Conservation (phyloP, 345 rosid species). For the Chamaenerion angustifolium region DNA sequence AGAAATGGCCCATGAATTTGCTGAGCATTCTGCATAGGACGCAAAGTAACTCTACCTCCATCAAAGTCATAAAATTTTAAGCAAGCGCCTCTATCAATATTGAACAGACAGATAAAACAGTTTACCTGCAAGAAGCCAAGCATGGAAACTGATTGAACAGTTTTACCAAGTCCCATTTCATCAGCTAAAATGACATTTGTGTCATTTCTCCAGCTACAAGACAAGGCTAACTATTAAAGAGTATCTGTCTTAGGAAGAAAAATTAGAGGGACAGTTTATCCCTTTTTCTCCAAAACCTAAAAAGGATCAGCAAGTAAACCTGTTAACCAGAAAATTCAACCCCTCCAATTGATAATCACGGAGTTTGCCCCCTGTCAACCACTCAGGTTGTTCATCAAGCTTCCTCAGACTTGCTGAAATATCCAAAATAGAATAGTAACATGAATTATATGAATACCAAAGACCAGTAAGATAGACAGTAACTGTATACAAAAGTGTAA, state of each 20-base stretch:
- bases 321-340: conserved; percentile 91
- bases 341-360: conserved; percentile 99
- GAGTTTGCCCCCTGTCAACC: conserved; percentile 92
- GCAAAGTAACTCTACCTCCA: not conserved
- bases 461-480: not conserved
- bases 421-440: conserved; percentile 1
- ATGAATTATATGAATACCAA: not conserved
- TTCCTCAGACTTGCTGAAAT: conserved; percentile 64
- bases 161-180: conserved; percentile 99
- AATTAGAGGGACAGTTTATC: not conserved
- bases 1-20: conserved; percentile 97
- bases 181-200: conserved; percentile 99
- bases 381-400: conserved; percentile 98
- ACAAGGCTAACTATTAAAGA: conserved; percentile 1
- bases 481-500: not conserved
- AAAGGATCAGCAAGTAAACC: conserved; percentile 32
- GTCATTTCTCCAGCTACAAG: conserved; percentile 89
- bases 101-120: conserved; percentile 3
- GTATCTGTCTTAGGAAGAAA: not conserved
- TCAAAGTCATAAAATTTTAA: not conserved
- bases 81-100: not conserved
- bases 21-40: conserved; percentile 57
- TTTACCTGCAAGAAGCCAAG: conserved; percentile 93
- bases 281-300: not conserved
- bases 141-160: conserved; percentile 99